Evolutionary conservation across 2,329 filamentous ascomycete genomes (phyloP).

Genomic region (Chrysosporium queenslandicum): DNA sequence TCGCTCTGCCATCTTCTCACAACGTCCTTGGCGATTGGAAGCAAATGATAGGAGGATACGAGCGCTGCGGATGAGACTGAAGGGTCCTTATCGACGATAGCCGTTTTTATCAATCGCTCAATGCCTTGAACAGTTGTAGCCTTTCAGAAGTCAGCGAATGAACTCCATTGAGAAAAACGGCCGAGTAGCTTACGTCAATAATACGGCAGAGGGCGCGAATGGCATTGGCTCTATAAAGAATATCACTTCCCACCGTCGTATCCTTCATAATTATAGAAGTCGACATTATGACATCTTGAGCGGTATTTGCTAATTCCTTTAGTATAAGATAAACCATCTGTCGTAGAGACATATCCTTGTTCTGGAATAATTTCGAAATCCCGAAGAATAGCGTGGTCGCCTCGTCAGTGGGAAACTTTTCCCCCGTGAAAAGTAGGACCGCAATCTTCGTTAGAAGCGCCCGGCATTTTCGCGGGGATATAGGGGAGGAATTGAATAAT

Average conservation of each 20-base stretch:
- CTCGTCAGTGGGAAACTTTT: constrained; percentile 94
- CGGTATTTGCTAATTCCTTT: constrained; percentile 91
- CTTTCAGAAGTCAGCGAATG: constrained; percentile 38
- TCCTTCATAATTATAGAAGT: constrained; percentile 99
- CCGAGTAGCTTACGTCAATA: constrained; percentile 61
- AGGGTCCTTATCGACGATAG: constrained; percentile 97
- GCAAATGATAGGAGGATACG: constrained; percentile 93
- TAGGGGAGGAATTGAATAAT: constrained; percentile 93
- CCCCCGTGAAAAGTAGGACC: constrained; percentile 89
- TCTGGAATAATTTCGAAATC: constrained; percentile 98
- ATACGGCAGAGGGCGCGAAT: constrained; percentile 93
- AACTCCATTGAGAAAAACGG: background rate
- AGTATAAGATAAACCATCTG: constrained; percentile 98
- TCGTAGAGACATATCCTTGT: constrained; percentile 93
- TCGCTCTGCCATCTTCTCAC: constrained; percentile 97
- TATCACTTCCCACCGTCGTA: constrained; percentile 86
- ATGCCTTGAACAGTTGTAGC: constrained; percentile 94
- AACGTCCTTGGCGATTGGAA: constrained; percentile 90
- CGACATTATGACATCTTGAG: constrained; percentile 99
- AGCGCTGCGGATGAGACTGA: constrained; percentile 93
- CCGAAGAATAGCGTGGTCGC: constrained; percentile 97
- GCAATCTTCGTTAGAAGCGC: constrained; percentile 96
- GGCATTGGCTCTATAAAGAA: constrained; percentile 88
- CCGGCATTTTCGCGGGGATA: constrained; percentile 93
- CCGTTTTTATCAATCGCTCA: constrained; percentile 96